Conservation (phyloP, 306 rosid genomes). For the Sicyos edulis region DNA sequence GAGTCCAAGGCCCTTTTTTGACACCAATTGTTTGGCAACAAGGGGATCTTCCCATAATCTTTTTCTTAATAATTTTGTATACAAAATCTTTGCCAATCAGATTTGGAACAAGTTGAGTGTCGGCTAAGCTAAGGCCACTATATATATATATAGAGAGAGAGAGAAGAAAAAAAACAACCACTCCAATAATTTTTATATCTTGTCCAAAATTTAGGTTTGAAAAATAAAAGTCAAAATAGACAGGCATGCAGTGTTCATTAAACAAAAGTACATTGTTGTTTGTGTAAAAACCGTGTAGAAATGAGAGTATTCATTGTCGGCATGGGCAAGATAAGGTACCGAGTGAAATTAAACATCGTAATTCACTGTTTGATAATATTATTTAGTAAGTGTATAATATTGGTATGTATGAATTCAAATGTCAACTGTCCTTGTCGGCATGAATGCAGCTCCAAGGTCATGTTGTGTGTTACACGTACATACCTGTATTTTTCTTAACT, state of each 20-base stretch:
- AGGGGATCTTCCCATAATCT: conserved; percentile 80
- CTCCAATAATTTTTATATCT: not conserved
- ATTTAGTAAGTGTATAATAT: not conserved
- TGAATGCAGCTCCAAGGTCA: not conserved
- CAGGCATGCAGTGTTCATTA: not conserved
- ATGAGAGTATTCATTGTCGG: conserved; percentile 23
- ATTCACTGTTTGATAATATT: conserved; percentile 5
- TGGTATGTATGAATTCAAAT: not conserved
- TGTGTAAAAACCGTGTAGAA: conserved; percentile 27
- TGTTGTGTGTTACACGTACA: too few relatives aligned
- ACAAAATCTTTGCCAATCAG: not conserved
- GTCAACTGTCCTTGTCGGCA: not conserved
- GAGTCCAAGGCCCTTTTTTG: conserved; percentile 99
- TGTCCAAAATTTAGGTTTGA: not conserved
- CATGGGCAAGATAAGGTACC: conserved; percentile 16
- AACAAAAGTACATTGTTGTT: conserved; percentile 11
- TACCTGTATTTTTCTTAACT: too few relatives aligned
- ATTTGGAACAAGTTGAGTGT: not conserved
- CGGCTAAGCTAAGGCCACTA: not conserved
- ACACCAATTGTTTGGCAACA: conserved; percentile 70
- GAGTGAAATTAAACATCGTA: not conserved
- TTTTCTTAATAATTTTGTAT: not conserved
- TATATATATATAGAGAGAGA: not conserved
- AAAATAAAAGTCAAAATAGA: not conserved
- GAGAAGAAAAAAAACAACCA: not conserved